Percentiles rank a stretch among this genome's conserved stretches.
Evolutionary conservation across 2,329 filamentous ascomycete genomes (phyloP).

Genomic region (Colletotrichum godetiae): DNA sequence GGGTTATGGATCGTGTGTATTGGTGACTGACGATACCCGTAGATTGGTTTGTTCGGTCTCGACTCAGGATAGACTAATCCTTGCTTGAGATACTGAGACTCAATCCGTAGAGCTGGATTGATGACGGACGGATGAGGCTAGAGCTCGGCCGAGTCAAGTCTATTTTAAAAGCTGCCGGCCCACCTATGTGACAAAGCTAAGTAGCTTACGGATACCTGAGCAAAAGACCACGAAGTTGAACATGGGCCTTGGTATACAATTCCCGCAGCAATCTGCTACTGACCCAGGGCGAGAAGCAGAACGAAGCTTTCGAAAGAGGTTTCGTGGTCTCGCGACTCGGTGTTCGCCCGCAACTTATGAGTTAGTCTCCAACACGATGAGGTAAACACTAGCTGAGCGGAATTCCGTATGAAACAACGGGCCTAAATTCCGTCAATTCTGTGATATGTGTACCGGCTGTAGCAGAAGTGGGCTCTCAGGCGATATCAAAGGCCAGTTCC

Average conservation of each 20-base stretch:
- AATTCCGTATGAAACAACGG: slow-evolving; percentile 23
- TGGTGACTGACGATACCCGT: not conserved
- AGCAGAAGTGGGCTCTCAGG: not conserved
- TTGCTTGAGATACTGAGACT: not conserved
- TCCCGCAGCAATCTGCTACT: not conserved
- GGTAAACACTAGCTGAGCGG: slow-evolving; percentile 6
- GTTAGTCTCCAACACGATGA: not conserved
- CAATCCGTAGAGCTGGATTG: slow-evolving; percentile 7
- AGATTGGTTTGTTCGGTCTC: slow-evolving; percentile 7
- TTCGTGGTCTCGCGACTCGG: not conserved
- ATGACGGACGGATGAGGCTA: not conserved
- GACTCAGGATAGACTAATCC: not conserved
- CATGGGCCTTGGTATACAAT: not conserved
- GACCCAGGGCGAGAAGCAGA: not conserved
- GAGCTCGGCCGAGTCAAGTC: not conserved
- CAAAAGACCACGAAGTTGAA: not conserved
- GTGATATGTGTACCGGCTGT: not conserved
- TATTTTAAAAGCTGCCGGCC: slow-evolving; percentile 22
- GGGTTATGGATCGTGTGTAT: not conserved
- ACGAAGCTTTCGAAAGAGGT: not conserved
- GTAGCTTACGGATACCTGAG: not conserved
- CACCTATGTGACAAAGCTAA: not conserved
- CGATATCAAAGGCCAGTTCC: not conserved
- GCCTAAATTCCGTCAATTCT: not conserved
- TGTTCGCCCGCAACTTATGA: not conserved